Conservation (phyloP, 805 yeast genomes). For the Yarrowia sp. region DNA sequence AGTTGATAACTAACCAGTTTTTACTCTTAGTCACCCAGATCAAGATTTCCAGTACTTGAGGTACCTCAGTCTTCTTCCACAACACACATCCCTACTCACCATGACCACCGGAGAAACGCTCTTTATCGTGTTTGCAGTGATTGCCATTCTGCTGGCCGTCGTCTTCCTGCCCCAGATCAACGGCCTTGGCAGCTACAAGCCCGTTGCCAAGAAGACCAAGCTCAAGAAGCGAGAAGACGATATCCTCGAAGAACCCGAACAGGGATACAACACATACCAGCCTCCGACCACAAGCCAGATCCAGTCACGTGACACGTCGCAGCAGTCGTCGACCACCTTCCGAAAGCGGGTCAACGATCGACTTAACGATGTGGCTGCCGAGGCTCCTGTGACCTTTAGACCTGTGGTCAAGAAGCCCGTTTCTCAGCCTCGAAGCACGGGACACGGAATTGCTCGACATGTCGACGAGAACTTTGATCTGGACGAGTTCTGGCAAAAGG, state of each 20-base stretch:
- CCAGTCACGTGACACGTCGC: slow-evolving; percentile 23
- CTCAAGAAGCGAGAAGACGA: slow-evolving; percentile 18
- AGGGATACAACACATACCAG: slow-evolving; percentile 9
- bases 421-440: neutral
- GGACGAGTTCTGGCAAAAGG: slow-evolving; percentile 34
- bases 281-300: slow-evolving; percentile 31
- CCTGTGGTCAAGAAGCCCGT: slow-evolving; percentile 25
- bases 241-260: slow-evolving; percentile 10
- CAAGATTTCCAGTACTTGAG: too few species aligned
- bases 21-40: too few species aligned
- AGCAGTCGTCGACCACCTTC: slow-evolving; percentile 2
- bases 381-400: slow-evolving; percentile 23
- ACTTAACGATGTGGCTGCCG: slow-evolving; percentile 7
- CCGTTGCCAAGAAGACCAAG: slow-evolving; percentile 9
- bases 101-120: slow-evolving; percentile 20
- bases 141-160: slow-evolving; percentile 30
- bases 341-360: slow-evolving; percentile 32
- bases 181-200: slow-evolving; percentile 40
- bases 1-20: too few species aligned
- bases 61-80: too few species aligned
- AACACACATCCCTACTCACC: neutral
- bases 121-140: slow-evolving; percentile 18
- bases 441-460: slow-evolving; percentile 21
- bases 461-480: slow-evolving; percentile 32
- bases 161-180: slow-evolving; percentile 39